A percentile compares a stretch with the other conserved stretches of the same genome.
phyloP scores from a whole-genome alignment of 768 basidiomycete species.

The Mycena filopes region DNA sequence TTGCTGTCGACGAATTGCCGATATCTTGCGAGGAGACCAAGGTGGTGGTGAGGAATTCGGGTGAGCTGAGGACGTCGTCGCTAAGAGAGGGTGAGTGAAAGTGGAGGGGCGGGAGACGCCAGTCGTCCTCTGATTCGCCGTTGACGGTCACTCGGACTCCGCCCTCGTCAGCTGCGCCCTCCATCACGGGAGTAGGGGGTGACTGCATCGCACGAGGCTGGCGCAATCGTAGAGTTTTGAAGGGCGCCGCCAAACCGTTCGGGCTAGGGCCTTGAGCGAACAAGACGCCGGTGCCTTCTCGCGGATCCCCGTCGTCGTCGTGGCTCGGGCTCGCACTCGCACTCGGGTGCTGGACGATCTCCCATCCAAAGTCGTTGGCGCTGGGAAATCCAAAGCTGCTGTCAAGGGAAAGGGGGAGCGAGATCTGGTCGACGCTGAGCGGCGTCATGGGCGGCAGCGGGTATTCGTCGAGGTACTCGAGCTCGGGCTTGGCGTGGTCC shows the following conservation, averaged over 20 bases:
- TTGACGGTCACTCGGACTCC: neutral
- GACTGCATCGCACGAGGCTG: no score
- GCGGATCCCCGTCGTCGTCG: neutral
- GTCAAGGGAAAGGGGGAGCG: slow-evolving; percentile 6
- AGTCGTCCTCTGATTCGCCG: neutral
- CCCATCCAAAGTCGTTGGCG: slow-evolving; percentile 2
- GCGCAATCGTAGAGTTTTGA: no score
- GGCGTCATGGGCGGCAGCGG: slow-evolving; percentile 4
- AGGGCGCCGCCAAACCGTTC: no score
- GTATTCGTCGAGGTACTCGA: slow-evolving; percentile 22
- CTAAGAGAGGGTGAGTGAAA: slow-evolving; percentile 22
- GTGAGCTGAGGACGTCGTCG: slow-evolving; percentile 20
- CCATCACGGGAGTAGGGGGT: neutral
- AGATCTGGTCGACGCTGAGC: slow-evolving; percentile 3
- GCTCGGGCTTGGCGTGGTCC: neutral
- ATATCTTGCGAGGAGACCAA: neutral
- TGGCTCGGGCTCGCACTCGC: neutral
- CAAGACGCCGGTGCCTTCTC: no score
- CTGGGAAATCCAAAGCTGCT: neutral
- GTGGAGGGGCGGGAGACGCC: slow-evolving; percentile 12
- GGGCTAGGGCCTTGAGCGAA: no score
- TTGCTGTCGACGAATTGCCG: neutral
- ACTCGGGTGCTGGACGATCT: neutral
- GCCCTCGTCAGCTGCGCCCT: neutral
- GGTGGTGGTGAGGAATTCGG: slow-evolving; percentile 3